phyloP scores from a whole-genome alignment of 2,329 filamentous ascomycete genomes.

The Emergomyces pasteurianus region DNA sequence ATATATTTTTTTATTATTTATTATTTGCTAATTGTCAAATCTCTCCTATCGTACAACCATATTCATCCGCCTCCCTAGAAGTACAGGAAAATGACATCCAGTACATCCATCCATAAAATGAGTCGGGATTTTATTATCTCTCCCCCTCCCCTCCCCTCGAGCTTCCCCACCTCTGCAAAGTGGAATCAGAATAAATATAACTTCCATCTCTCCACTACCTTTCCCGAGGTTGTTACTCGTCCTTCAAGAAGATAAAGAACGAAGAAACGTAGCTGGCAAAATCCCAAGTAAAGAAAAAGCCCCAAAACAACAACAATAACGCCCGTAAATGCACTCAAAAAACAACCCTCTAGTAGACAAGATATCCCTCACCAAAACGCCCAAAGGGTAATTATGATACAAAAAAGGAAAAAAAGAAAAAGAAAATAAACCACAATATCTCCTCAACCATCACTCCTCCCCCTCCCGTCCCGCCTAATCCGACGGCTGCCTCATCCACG shows the following conservation, averaged over 20 bases:
- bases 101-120: not conserved
- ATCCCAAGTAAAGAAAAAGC: not conserved
- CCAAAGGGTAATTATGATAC: too few relatives aligned
- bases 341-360: not conserved
- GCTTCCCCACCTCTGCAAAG: not conserved
- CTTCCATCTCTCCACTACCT: too few relatives aligned
- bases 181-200: too few relatives aligned
- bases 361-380: not conserved
- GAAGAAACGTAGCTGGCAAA: not conserved
- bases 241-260: not conserved
- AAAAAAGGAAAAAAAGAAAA: not conserved
- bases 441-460: too few relatives aligned
- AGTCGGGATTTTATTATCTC: not conserved
- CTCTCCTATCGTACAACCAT: not conserved
- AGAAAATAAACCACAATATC: conserved; percentile 20
- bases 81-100: too few relatives aligned
- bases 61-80: not conserved
- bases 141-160: too few relatives aligned
- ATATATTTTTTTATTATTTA: too few relatives aligned
- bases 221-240: too few relatives aligned
- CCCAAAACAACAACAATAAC: not conserved
- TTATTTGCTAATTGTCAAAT: not conserved
- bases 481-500: conserved; percentile 67
- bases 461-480: conserved; percentile 32
- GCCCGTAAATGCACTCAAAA: conserved; percentile 8